Evolutionary conservation across 108 stramenopile species (phyloP).

Genomic region (Nannochloropsis salina): DNA sequence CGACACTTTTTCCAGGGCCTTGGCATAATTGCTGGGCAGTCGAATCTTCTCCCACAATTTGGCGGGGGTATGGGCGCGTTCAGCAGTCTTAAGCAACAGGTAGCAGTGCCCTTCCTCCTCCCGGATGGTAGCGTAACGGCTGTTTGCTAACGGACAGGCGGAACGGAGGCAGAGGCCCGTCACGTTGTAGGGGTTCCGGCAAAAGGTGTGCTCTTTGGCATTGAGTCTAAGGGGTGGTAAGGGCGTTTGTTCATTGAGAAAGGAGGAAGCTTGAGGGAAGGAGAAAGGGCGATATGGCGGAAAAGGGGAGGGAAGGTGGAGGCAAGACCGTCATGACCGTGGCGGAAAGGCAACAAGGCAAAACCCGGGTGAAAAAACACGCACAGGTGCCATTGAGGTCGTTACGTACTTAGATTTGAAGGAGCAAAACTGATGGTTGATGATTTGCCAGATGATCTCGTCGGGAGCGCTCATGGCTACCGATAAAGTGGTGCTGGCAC

Average conservation of each 20-base stretch:
- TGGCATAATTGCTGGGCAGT: slow-evolving; percentile 79
- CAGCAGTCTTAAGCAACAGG: slow-evolving; percentile 91
- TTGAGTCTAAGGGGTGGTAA: not conserved
- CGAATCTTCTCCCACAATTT: slow-evolving; percentile 95
- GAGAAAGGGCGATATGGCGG: not conserved
- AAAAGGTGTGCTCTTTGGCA: slow-evolving; percentile 81
- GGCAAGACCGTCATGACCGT: not conserved
- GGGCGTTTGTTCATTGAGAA: not conserved
- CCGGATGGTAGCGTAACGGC: slow-evolving; percentile 88
- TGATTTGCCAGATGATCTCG: slow-evolving; percentile 96
- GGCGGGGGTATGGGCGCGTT: slow-evolving; percentile 92
- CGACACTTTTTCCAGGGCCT: slow-evolving; percentile 79
- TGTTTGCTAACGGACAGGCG: slow-evolving; percentile 91
- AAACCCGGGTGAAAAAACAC: not conserved
- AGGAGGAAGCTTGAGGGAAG: not conserved
- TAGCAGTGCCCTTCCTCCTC: slow-evolving; percentile 81
- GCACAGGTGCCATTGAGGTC: not conserved
- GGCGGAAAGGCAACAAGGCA: no score
- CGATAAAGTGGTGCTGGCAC: not conserved
- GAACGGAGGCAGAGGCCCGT: slow-evolving; percentile 93
- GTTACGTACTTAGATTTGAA: slow-evolving; percentile 66
- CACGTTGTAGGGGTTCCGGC: slow-evolving; percentile 90
- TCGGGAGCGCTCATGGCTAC: slow-evolving; percentile 52
- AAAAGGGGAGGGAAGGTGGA: not conserved
- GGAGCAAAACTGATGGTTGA: slow-evolving; percentile 92